Percentiles rank a stretch among this genome's conserved stretches.
Evolutionary conservation across 2,329 filamentous ascomycete species (phyloP).

Genomic region (Cladophialophora bantiana): DNA sequence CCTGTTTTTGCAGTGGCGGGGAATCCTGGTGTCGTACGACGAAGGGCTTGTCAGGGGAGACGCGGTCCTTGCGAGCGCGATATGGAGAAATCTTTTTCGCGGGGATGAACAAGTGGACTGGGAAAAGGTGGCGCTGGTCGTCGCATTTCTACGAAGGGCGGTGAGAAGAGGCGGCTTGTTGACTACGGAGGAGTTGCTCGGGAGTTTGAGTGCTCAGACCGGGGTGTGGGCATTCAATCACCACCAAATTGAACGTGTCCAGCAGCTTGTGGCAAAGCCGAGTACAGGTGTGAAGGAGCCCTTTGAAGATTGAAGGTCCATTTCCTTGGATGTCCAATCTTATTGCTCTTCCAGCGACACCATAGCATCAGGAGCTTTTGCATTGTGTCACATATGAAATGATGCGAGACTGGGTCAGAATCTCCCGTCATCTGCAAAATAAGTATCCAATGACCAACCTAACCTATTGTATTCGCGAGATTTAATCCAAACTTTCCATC

Average conservation of each 20-base stretch:
- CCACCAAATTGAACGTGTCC: background rate
- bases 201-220: conserved; percentile 8
- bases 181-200: conserved; percentile 21
- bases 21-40: conserved; percentile 72
- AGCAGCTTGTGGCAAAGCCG: conserved; percentile 15
- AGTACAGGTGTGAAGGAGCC: conserved; percentile 15
- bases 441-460: background rate
- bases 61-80: conserved; percentile 64
- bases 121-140: conserved; percentile 65
- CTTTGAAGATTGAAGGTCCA: background rate
- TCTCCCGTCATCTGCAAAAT: background rate
- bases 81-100: conserved; percentile 95
- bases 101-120: conserved; percentile 69
- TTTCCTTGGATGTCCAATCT: no score
- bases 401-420: background rate
- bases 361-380: no score
- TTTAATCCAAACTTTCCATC: background rate
- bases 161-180: conserved; percentile 25
- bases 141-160: conserved; percentile 65
- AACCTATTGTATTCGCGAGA: background rate
- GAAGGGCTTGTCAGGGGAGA: conserved; percentile 57
- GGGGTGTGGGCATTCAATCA: conserved; percentile 28
- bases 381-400: no score
- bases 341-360: no score
- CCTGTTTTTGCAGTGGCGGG: conserved; percentile 91